Conservation (phyloP, 768 basidiomycete genomes). For the Lentinula raphanica region DNA sequence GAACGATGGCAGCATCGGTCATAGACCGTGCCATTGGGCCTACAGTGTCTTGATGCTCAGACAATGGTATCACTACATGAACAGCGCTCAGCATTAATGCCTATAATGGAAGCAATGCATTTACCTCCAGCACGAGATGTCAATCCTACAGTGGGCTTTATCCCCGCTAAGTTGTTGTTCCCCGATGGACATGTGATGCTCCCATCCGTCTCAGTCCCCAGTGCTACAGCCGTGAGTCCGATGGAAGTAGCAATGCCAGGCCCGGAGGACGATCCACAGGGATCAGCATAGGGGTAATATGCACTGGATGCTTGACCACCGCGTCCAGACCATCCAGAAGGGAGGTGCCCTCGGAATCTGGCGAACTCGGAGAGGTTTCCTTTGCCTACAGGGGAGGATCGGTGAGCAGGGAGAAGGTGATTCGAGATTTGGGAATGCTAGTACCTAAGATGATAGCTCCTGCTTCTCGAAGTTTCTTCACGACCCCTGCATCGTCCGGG, state of each 20-base stretch:
- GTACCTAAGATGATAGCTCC: conserved; percentile 30
- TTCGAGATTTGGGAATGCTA: not conserved
- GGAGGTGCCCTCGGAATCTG: conserved; percentile 24
- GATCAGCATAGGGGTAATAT: conserved; percentile 46
- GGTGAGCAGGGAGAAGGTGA: not conserved
- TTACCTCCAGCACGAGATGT: conserved; percentile 56
- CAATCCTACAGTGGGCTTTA: conserved; percentile 57
- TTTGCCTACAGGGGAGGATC: conserved; percentile 23
- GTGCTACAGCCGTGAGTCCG: conserved; percentile 41
- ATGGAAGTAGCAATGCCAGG: conserved; percentile 52
- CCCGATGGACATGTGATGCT: conserved; percentile 50
- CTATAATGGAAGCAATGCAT: not conserved
- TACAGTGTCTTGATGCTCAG: conserved; percentile 57
- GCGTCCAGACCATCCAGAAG: not conserved
- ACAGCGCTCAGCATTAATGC: not conserved
- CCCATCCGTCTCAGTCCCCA: conserved; percentile 50
- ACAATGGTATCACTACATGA: conserved; percentile 31
- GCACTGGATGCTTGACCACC: conserved; percentile 47
- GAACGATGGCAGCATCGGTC: conserved; percentile 49
- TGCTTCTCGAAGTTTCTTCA: conserved; percentile 24
- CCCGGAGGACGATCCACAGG: conserved; percentile 56
- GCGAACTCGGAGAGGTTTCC: conserved; percentile 38
- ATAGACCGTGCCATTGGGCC: conserved; percentile 53
- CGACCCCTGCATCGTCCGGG: conserved; percentile 28
- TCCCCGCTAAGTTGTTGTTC: conserved; percentile 51